Conservation (phyloP, 352 stramenopile genomes). For the Phytophthora lateralis region DNA sequence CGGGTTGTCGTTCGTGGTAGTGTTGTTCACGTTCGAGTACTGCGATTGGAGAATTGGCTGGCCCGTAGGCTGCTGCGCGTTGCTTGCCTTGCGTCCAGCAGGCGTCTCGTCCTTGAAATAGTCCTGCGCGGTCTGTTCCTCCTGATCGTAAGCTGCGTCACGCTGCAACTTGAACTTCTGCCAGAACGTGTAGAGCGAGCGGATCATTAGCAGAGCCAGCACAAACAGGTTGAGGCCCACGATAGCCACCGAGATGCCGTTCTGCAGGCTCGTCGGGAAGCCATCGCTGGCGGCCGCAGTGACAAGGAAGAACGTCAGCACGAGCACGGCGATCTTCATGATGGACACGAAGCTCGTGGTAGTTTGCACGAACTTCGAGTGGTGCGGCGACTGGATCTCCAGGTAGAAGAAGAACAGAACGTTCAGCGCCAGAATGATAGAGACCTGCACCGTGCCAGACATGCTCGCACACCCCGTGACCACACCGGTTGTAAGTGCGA, state of each 20-base stretch:
- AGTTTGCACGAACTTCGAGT: slow-evolving; percentile 75
- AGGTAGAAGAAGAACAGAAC: slow-evolving; percentile 80
- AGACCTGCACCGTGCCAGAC: slow-evolving; percentile 53
- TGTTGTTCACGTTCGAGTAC: slow-evolving; percentile 32
- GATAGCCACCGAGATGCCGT: slow-evolving; percentile 71
- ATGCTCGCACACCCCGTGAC: slow-evolving; percentile 64
- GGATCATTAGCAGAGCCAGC: slow-evolving; percentile 66
- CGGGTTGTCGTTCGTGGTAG: slow-evolving; percentile 33
- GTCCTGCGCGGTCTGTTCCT: slow-evolving; percentile 64
- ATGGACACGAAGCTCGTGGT: slow-evolving; percentile 76
- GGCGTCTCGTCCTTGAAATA: slow-evolving; percentile 75
- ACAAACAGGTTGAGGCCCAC: slow-evolving; percentile 74
- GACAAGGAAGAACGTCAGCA: slow-evolving; percentile 78
- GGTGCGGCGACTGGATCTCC: slow-evolving; percentile 68
- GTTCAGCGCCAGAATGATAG: slow-evolving; percentile 58
- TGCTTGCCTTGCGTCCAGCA: slow-evolving; percentile 38
- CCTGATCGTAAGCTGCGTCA: slow-evolving; percentile 60
- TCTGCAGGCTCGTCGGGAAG: slow-evolving; percentile 66
- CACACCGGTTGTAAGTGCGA: slow-evolving; percentile 66
- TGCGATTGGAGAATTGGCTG: slow-evolving; percentile 28
- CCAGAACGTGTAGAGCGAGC: slow-evolving; percentile 75
- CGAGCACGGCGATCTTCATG: slow-evolving; percentile 78
- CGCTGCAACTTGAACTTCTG: slow-evolving; percentile 76
- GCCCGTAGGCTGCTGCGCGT: slow-evolving; percentile 26
- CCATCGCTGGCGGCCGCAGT: slow-evolving; percentile 56